Evolutionary conservation across 2,329 filamentous ascomycete species (phyloP).

Genomic region (Aspergillus carbonarius): DNA sequence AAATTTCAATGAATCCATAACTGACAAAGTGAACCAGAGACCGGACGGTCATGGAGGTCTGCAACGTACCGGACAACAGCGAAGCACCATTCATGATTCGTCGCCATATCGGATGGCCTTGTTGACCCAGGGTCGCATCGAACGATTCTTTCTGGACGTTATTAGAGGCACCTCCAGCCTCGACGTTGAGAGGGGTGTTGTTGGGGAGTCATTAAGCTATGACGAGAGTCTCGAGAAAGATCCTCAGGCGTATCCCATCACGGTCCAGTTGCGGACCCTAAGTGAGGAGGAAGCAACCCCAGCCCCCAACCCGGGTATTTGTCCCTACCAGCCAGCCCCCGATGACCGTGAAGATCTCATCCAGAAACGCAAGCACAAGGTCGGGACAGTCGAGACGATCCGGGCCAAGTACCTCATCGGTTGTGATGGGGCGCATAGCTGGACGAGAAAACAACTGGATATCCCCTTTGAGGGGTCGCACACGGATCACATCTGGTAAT

Average conservation of each 20-base stretch:
- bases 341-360: constrained; percentile 59
- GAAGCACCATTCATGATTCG: constrained; percentile 59
- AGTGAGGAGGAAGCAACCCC: constrained; percentile 57
- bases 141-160: constrained; percentile 64
- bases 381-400: constrained; percentile 39
- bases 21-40: not conserved
- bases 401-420: constrained; percentile 64
- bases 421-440: constrained; percentile 65
- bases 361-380: constrained; percentile 2
- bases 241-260: constrained; percentile 59
- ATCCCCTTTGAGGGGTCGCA: constrained; percentile 56
- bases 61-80: constrained; percentile 59
- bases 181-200: constrained; percentile 58
- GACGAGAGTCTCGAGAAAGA: constrained; percentile 52
- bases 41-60: constrained; percentile 55
- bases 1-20: not conserved
- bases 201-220: constrained; percentile 57
- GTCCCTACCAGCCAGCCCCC: constrained; percentile 62
- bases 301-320: constrained; percentile 28
- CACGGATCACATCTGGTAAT: constrained; percentile 36
- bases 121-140: constrained; percentile 69
- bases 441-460: constrained; percentile 59
- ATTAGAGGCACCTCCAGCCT: constrained; percentile 57
- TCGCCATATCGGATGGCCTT: constrained; percentile 61
- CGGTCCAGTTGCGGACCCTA: constrained; percentile 58